Percentiles rank a stretch among this genome's conserved stretches.
These are phyloP conservation scores for Sugiyamaella marilandica DNA, from an alignment of 805 yeast species.

Conservation along the genomic window DNA sequence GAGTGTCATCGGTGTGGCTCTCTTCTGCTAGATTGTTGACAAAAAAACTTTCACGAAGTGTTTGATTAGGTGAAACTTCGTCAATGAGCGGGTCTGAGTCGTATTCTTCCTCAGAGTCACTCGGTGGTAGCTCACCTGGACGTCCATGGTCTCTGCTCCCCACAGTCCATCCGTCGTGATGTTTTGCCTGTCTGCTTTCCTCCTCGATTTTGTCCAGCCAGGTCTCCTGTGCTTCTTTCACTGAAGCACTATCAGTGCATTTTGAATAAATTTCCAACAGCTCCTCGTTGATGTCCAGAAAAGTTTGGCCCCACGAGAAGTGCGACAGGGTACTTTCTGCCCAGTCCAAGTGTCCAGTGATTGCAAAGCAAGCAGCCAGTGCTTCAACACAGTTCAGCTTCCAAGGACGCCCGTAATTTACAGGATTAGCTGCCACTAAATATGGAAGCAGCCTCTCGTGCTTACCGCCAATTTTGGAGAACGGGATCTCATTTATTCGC, in stretches of 20 bases:
- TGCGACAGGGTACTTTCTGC: conserved; percentile 70
- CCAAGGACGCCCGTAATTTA: conserved; percentile 96
- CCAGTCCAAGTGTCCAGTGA: conserved; percentile 88
- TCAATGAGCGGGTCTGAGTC: too few species aligned
- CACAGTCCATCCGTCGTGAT: conserved; percentile 67
- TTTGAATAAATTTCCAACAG: conserved; percentile 65
- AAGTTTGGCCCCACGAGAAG: conserved; percentile 92
- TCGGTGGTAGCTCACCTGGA: conserved; percentile 27
- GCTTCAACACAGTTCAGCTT: conserved; percentile 95
- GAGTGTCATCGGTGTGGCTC: background rate
- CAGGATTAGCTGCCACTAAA: conserved; percentile 93
- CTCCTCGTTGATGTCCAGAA: conserved; percentile 76
- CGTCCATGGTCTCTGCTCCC: conserved; percentile 65
- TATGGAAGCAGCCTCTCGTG: conserved; percentile 86
- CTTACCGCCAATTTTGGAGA: conserved; percentile 84
- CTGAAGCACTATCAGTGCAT: conserved; percentile 77
- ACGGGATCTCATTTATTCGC: conserved; percentile 93
- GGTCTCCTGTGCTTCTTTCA: conserved; percentile 62
- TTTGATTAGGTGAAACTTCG: too few species aligned
- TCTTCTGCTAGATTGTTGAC: background rate
- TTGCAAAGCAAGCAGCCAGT: conserved; percentile 92
- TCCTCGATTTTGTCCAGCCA: conserved; percentile 65
- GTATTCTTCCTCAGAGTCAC: conserved; percentile 21
- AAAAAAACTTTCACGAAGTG: too few species aligned
- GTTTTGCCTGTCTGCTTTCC: conserved; percentile 31